A percentile compares a stretch with the other conserved stretches of the same genome.
Evolutionary conservation across 768 basidiomycete species (phyloP).

Genomic region (Tylopilus cervinicoccineus): DNA sequence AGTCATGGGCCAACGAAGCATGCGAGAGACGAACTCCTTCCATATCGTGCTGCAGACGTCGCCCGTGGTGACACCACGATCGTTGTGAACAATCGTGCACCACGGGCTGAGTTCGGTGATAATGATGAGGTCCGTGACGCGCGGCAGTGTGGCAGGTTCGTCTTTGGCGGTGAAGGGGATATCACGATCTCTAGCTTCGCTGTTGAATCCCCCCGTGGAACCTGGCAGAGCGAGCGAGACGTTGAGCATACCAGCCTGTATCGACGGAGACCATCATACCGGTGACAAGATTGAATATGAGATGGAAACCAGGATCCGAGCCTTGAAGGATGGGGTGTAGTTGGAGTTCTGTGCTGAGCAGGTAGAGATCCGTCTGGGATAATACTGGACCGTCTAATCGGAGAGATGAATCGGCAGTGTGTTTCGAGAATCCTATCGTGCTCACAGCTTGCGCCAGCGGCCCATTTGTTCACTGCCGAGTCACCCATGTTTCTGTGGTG

Average conservation of each 20-base stretch:
- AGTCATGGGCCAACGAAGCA: not conserved
- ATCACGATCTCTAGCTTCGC: slow-evolving; percentile 54
- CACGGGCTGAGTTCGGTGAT: slow-evolving; percentile 66
- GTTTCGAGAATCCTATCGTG: not conserved
- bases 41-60: slow-evolving; percentile 72
- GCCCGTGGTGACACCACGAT: slow-evolving; percentile 67
- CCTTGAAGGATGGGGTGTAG: slow-evolving; percentile 70
- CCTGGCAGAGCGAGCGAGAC: slow-evolving; percentile 33
- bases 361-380: slow-evolving; percentile 76
- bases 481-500: slow-evolving; percentile 25
- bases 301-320: slow-evolving; percentile 46
- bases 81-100: slow-evolving; percentile 73
- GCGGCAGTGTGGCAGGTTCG: slow-evolving; percentile 68
- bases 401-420: not conserved
- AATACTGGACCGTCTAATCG: slow-evolving; percentile 71
- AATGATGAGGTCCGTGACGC: slow-evolving; percentile 54
- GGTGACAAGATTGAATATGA: slow-evolving; percentile 67
- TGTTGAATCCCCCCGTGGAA: slow-evolving; percentile 59
- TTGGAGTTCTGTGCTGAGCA: slow-evolving; percentile 65
- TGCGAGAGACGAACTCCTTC: slow-evolving; percentile 57
- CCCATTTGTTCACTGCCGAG: slow-evolving; percentile 31
- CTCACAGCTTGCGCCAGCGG: slow-evolving; percentile 36
- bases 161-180: slow-evolving; percentile 50
- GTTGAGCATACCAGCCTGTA: not conserved
- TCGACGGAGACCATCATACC: slow-evolving; percentile 37